A percentile compares a stretch with the other conserved stretches of the same genome.
These are phyloP conservation scores for Aspergillus ibericus DNA, from an alignment of 2,329 filamentous ascomycete species.

Conservation along the genomic window DNA sequence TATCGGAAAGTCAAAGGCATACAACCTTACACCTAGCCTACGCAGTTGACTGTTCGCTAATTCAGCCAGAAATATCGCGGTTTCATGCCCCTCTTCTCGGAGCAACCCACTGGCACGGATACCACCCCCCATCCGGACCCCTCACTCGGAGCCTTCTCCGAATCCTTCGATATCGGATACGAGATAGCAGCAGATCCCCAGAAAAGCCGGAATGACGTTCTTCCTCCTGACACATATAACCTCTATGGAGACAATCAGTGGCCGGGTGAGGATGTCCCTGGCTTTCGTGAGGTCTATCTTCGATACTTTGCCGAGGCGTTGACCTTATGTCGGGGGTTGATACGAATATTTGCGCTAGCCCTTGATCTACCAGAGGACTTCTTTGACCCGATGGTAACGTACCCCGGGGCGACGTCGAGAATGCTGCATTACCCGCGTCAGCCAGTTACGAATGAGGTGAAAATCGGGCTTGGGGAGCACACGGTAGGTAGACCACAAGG, in stretches of 20 bases:
- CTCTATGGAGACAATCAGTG: conserved; percentile 28
- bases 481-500: conserved; percentile 25
- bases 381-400: conserved; percentile 36
- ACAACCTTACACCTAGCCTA: no score
- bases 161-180: conserved; percentile 30
- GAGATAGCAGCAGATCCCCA: conserved; percentile 21
- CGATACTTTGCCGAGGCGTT: conserved; percentile 21
- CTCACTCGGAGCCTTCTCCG: conserved; percentile 16
- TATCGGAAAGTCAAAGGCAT: conserved; percentile 30
- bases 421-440: conserved; percentile 45
- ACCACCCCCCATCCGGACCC: conserved; percentile 7
- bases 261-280: conserved; percentile 17
- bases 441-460: conserved; percentile 35
- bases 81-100: conserved; percentile 26
- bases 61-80: conserved; percentile 25
- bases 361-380: conserved; percentile 39
- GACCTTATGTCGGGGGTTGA: conserved; percentile 19
- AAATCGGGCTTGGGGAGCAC: conserved; percentile 43
- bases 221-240: conserved; percentile 18
- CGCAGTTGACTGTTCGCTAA: no score
- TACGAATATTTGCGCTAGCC: conserved; percentile 43
- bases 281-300: conserved; percentile 18
- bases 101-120: conserved; percentile 15
- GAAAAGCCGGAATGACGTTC: conserved; percentile 9
- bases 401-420: conserved; percentile 41